A percentile compares a stretch with the other conserved stretches of the same genome.
Evolutionary conservation across 2,329 filamentous ascomycete species (phyloP).

Genomic region (Graphilbum sp.): DNA sequence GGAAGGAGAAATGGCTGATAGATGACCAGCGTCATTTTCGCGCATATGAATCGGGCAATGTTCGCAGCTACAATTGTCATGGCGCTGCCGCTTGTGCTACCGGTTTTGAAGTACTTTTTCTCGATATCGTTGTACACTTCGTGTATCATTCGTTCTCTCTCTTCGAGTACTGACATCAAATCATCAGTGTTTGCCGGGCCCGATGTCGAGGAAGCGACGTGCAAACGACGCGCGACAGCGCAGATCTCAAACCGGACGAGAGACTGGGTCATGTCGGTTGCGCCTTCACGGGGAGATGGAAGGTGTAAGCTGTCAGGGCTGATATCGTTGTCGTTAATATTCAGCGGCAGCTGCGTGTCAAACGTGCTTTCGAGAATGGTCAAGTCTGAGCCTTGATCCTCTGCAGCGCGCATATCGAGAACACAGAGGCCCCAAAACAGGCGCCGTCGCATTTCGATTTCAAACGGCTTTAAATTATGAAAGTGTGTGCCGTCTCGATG

Average conservation of each 20-base stretch:
- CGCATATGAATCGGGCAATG: conserved; percentile 30
- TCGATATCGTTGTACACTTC: conserved; percentile 26
- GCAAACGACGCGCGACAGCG: conserved; percentile 20
- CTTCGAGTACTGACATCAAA: conserved; percentile 19
- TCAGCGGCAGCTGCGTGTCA: conserved; percentile 37
- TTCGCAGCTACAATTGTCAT: conserved; percentile 35
- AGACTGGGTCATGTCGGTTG: conserved; percentile 35
- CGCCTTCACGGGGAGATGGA: conserved; percentile 29
- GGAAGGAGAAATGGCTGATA: conserved; percentile 34
- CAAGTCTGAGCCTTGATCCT: conserved; percentile 39
- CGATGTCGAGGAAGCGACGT: conserved; percentile 19
- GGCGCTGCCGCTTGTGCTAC: conserved; percentile 25
- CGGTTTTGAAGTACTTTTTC: conserved; percentile 33
- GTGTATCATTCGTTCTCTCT: conserved; percentile 22
- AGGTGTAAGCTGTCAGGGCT: conserved; percentile 27
- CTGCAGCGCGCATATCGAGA: conserved; percentile 41
- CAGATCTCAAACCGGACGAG: conserved; percentile 27
- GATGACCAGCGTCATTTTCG: conserved; percentile 37
- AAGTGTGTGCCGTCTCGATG: conserved; percentile 40
- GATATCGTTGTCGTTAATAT: conserved; percentile 39
- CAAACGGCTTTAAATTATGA: conserved; percentile 37
- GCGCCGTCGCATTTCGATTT: conserved; percentile 45
- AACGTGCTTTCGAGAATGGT: conserved; percentile 27
- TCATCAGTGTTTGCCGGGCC: conserved; percentile 15
- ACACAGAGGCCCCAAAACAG: conserved; percentile 46